These are phyloP conservation scores for Malus domestica DNA, from an alignment of 306 rosid species.

Conservation along the genomic window DNA sequence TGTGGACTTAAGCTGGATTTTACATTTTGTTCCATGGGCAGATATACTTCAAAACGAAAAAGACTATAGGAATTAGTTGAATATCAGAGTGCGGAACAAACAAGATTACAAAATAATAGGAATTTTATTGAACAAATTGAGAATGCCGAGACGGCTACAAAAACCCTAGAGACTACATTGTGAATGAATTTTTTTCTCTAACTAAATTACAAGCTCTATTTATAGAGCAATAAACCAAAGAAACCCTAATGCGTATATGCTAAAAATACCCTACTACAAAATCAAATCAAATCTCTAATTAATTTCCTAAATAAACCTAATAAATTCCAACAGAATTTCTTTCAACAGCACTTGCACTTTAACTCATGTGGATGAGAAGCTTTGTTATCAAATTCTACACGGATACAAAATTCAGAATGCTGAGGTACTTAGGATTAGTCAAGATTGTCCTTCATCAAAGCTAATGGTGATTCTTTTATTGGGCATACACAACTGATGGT, in stretches of 20 bases:
- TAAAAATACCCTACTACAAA: too few species aligned
- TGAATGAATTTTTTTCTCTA: constrained; percentile 46
- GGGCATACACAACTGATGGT: neutral
- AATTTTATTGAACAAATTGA: too few species aligned
- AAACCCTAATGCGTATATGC: too few species aligned
- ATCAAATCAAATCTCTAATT: too few species aligned
- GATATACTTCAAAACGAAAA: constrained; percentile 96
- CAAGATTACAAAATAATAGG: too few species aligned
- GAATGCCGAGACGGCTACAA: too few species aligned
- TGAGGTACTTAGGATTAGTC: constrained; percentile 48
- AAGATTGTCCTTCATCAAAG: neutral
- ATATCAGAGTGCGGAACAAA: too few species aligned
- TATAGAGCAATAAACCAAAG: too few species aligned
- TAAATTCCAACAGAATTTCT: constrained; percentile 31
- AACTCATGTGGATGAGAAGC: constrained; percentile 97
- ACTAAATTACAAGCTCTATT: too few species aligned
- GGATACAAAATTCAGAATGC: constrained; percentile 99
- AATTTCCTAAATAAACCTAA: too few species aligned
- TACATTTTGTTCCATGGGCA: constrained; percentile 31
- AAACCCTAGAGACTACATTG: too few species aligned
- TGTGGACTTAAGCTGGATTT: neutral
- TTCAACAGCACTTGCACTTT: constrained; percentile 86
- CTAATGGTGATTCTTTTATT: neutral
- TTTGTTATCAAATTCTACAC: constrained; percentile 94
- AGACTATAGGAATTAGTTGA: constrained; percentile 24